Base-by-base conservation (phyloP, 345 rosid species). In the Syzygium aromaticum region DNA sequence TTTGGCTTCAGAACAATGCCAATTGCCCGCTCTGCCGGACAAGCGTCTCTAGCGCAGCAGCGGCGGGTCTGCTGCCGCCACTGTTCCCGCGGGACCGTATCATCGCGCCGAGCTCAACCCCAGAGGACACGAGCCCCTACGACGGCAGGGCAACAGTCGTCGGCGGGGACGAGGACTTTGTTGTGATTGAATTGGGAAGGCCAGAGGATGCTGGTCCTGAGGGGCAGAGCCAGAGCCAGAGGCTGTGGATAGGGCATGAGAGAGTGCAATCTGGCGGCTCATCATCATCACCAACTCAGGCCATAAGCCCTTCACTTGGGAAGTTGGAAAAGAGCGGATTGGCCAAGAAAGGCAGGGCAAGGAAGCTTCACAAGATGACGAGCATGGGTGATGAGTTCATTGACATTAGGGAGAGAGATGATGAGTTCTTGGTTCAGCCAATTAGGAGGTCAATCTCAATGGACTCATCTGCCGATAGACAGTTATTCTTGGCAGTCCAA, bases 301-400 rank as follows among this genome's bases (percentile, higher is more conserved):
- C 92, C 19, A 33, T 90, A 13, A 90, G 92, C 89, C 89, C 93
- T 63, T 89, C 93, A 21, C 89, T 88, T 0, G 89, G 90, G 83
- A 93, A 92, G 90, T 78, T 90, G 43, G 93, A 92, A 46, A 90
- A 86, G 83, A 90, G 93, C 27, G 67, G 80, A 73, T 21, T 84
- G 21, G 88, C 85, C 52, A 89, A 86, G 40, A 93, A 93, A 59
- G 54, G 54, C 84, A 91, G 90, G 89, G 94, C 92, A 85, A 90
- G 90, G 90, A 96, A 93, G 87, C 85, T 92, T 25, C 89, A 88
- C 1, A 96, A 93, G 80, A 86, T 93, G 3, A 92, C 93, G 4
- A 97, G 99, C 91, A 93, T 93, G 98, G 99, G 98, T 33, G 98
- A 97, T 85, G 99, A 96, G 84, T 93, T 95, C 51, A 96, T 97